phyloP scores from a whole-genome alignment of 2,329 filamentous ascomycete genomes.

The Erysiphe pulchra region DNA sequence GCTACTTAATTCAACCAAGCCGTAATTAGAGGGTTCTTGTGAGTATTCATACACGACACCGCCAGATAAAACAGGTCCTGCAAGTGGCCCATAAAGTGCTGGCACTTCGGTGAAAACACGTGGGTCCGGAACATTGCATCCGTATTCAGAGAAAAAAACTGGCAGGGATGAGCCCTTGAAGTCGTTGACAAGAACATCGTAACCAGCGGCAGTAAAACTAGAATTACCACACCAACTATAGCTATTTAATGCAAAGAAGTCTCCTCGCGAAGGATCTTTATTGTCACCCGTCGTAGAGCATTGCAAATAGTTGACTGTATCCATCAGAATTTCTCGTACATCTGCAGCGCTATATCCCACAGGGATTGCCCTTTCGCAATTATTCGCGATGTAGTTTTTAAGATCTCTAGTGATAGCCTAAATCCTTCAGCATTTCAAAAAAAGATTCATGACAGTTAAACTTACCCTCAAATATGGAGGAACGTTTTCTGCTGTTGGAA shows the following conservation, averaged over 20 bases:
- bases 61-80: constrained; percentile 43
- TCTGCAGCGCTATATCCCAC: constrained; percentile 65
- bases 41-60: constrained; percentile 64
- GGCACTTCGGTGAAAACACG: constrained; percentile 54
- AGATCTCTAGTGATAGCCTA: constrained; percentile 54
- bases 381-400: constrained; percentile 55
- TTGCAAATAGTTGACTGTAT: constrained; percentile 51
- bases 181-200: constrained; percentile 33
- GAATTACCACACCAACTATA: constrained; percentile 48
- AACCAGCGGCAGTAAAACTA: constrained; percentile 34
- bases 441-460: not conserved
- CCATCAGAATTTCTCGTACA: constrained; percentile 45
- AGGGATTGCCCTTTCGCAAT: constrained; percentile 40
- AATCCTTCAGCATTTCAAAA: not conserved
- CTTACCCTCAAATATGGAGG: constrained; percentile 37
- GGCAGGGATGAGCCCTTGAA: constrained; percentile 30
- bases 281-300: constrained; percentile 29
- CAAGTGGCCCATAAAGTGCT: constrained; percentile 43
- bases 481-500: constrained; percentile 28
- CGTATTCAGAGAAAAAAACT: constrained; percentile 1
- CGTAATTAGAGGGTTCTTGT: constrained; percentile 40
- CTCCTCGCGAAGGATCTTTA: constrained; percentile 36
- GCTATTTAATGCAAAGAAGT: constrained; percentile 58
- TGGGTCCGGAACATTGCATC: constrained; percentile 34
- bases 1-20: constrained; percentile 34